phyloP scores from a whole-genome alignment of 176 grass and related monocot species.

The Melocanna baccifera region DNA sequence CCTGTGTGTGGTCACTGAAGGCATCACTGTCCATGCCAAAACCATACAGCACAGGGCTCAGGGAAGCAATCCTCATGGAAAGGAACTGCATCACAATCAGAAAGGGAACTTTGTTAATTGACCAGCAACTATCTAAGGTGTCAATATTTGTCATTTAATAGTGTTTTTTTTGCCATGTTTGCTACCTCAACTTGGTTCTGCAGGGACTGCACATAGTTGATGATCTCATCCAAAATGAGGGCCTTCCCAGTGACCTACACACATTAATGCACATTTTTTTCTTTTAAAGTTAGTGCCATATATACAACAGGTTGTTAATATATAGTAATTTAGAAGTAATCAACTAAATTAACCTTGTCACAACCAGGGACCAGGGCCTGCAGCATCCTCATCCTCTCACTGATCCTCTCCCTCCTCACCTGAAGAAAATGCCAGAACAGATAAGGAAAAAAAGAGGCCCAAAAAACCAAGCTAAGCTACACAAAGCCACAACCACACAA shows the following conservation, averaged over 20 bases:
- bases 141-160: neutral
- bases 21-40: constrained; percentile 52
- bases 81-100: constrained; percentile 66
- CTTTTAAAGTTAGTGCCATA: constrained; percentile 9
- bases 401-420: constrained; percentile 94
- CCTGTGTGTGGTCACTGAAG: constrained; percentile 51
- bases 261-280: neutral
- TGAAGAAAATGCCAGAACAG: constrained; percentile 41
- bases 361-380: constrained; percentile 90
- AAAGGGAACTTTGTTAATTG: neutral
- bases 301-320: neutral
- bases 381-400: constrained; percentile 95
- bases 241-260: constrained; percentile 77
- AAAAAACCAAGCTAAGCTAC: constrained; percentile 22
- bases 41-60: constrained; percentile 61
- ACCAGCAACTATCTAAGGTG: neutral
- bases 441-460: constrained; percentile 23
- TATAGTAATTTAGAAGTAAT: neutral
- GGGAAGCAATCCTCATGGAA: constrained; percentile 88
- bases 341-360: constrained; percentile 63
- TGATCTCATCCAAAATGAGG: constrained; percentile 86
- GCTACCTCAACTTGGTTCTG: constrained; percentile 96
- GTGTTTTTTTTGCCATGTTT: neutral
- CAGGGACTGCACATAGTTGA: constrained; percentile 88
- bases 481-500: constrained; percentile 3